Conservation (phyloP, 352 stramenopile genomes). For the Blastocystis sp. region DNA sequence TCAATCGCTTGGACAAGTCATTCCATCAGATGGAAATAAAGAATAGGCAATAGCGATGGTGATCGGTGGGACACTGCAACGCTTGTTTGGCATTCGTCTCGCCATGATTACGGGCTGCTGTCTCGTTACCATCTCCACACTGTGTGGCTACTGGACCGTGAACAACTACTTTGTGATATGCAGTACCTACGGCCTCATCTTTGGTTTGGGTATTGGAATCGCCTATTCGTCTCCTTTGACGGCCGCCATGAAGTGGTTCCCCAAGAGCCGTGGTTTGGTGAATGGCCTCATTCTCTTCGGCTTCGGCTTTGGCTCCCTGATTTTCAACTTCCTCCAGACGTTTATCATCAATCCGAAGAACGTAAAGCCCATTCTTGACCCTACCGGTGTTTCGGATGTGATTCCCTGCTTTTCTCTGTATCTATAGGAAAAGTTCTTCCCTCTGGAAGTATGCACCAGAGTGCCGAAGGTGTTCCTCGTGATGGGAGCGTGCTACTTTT, state of each 20-base stretch:
- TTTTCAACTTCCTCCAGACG: conserved; percentile 66
- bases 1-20: conserved; percentile 53
- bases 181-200: conserved; percentile 43
- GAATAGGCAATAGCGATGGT: conserved; percentile 49
- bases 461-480: conserved; percentile 41
- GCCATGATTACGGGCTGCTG: conserved; percentile 34
- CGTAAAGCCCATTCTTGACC: conserved; percentile 37
- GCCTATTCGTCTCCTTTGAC: conserved; percentile 67
- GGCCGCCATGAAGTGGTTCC: conserved; percentile 68
- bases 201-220: conserved; percentile 63
- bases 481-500: conserved; percentile 21
- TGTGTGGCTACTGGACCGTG: conserved; percentile 47
- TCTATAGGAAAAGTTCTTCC: conserved; percentile 58
- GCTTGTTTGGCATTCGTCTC: conserved; percentile 7
- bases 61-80: conserved; percentile 35
- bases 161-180: conserved; percentile 62
- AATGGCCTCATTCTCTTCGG: conserved; percentile 66
- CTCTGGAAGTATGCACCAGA: neutral
- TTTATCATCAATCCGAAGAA: conserved; percentile 66
- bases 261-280: conserved; percentile 52
- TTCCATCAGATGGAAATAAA: neutral
- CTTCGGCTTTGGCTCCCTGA: conserved; percentile 60
- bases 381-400: neutral
- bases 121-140: conserved; percentile 40
- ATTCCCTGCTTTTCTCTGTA: neutral